Percentiles rank a stretch among this genome's conserved stretches.
phyloP scores from a whole-genome alignment of 257 asterid genomes.

The Echium plantagineum region DNA sequence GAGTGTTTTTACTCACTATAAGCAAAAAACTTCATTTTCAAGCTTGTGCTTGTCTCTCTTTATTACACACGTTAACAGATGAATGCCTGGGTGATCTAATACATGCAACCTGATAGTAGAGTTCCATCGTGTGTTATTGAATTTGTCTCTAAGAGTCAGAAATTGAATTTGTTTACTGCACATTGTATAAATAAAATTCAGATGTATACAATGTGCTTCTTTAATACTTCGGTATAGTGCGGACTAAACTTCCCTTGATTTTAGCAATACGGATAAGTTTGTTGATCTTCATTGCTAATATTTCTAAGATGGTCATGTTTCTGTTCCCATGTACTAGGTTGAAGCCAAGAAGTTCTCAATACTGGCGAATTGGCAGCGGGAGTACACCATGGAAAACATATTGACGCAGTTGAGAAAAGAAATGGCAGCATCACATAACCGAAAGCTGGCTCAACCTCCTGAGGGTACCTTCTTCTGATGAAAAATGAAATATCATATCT shows the following conservation, averaged over 20 bases:
- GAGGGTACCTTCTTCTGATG: slow-evolving; percentile 25
- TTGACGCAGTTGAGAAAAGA: slow-evolving; percentile 24
- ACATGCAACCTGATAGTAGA: too few species aligned
- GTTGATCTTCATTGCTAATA: not conserved
- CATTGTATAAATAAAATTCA: too few species aligned
- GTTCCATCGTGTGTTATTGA: too few species aligned
- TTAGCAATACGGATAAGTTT: too few species aligned
- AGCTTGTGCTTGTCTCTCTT: too few species aligned
- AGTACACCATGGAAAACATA: slow-evolving; percentile 26
- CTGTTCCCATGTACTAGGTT: slow-evolving; percentile 7
- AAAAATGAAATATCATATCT: not conserved
- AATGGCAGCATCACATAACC: slow-evolving; percentile 26
- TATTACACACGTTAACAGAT: too few species aligned
- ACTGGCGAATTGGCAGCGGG: slow-evolving; percentile 24
- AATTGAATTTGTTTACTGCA: too few species aligned
- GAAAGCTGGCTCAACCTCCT: slow-evolving; percentile 25
- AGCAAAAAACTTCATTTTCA: too few species aligned
- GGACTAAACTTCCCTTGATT: too few species aligned
- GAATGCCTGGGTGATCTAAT: too few species aligned
- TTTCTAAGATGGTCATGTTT: not conserved
- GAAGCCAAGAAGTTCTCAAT: slow-evolving; percentile 21
- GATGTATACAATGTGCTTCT: not conserved
- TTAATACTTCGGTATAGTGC: not conserved
- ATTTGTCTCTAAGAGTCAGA: too few species aligned
- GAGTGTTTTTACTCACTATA: too few species aligned